phyloP scores from a whole-genome alignment of 768 basidiomycete species.

The Lactarius sp. region DNA sequence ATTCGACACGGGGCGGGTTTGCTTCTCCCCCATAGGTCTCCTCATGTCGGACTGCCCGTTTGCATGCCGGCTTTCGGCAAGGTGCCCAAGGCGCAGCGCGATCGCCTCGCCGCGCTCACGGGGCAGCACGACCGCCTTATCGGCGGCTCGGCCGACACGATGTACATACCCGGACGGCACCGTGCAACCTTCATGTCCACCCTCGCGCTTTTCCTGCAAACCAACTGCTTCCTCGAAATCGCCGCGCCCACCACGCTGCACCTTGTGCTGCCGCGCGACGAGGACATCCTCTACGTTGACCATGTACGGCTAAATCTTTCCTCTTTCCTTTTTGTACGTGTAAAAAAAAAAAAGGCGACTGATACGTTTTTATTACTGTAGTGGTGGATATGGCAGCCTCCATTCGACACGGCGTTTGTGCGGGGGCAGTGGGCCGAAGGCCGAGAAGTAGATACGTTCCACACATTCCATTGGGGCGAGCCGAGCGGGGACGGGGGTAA shows the following conservation, averaged over 20 bases:
- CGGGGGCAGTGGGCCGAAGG: constrained; percentile 43
- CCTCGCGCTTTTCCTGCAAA: constrained; percentile 42
- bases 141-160: constrained; percentile 46
- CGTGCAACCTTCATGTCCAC: constrained; percentile 39
- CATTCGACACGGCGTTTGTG: constrained; percentile 44
- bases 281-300: constrained; percentile 44
- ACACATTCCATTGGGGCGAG: constrained; percentile 49
- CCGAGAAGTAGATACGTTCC: constrained; percentile 48
- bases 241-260: constrained; percentile 44
- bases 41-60: constrained; percentile 40
- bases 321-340: neutral
- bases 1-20: neutral
- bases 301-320: constrained; percentile 32
- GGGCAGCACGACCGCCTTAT: constrained; percentile 37
- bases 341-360: neutral
- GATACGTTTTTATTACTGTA: constrained; percentile 18
- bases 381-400: constrained; percentile 48
- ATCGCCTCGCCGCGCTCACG: constrained; percentile 35
- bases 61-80: constrained; percentile 42
- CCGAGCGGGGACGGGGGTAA: constrained; percentile 30
- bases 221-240: constrained; percentile 47
- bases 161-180: constrained; percentile 45
- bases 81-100: constrained; percentile 36
- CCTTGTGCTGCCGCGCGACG: constrained; percentile 37
- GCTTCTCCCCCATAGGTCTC: constrained; percentile 32